Base-by-base conservation (phyloP, 345 rosid species). In the Pistacia integerrima region DNA sequence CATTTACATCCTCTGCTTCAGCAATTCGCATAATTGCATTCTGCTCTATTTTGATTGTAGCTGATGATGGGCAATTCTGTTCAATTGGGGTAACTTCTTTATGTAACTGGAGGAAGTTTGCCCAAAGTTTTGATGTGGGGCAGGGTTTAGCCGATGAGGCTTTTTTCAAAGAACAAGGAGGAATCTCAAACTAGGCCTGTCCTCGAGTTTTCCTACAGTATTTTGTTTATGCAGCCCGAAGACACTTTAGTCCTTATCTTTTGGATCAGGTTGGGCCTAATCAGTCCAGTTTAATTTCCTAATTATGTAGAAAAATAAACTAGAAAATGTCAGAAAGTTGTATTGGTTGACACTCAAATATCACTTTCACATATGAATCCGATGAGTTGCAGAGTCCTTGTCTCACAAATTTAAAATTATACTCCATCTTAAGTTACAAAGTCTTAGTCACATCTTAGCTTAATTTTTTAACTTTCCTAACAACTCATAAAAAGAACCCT, bases 81-180 rank as follows among this genome's bases (percentile, higher is more conserved):
- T 68, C 58, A 54, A 48, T 46, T 82, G 82, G 85, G 78, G 30
- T 5, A 66, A 63, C 68, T 46, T 54, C 35, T 18, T 44, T 44
- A 20, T 16, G 54, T 30, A 5, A 11, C 7, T 36, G 10, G 1
- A 28, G 44, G 46, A 60, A 20, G 78, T 59, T 73, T 46, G 76
- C 69, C 74, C 84, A 69, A 77, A 69, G 49, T 80, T 82, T 82
- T 80, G 84, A 54, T 28, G 79, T 58, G 33, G 69, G 75, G 74
- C 78, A 67, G 74, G 72, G 25, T 52, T 65, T 70, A 62, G 41
- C 25, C 1, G 22, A 52, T 55, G 63, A 35, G 48, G 44, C 14
- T 35, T 70, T 70, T 56, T 70, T 71, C 13, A 12, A 20, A 38
- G 74, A 57, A 38, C 74, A 22, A 14, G 5, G 36, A 5, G 46